These are phyloP conservation scores for Xerocomus brunneocitrinus DNA, from an alignment of 768 basidiomycete genomes.

Conservation along the genomic window DNA sequence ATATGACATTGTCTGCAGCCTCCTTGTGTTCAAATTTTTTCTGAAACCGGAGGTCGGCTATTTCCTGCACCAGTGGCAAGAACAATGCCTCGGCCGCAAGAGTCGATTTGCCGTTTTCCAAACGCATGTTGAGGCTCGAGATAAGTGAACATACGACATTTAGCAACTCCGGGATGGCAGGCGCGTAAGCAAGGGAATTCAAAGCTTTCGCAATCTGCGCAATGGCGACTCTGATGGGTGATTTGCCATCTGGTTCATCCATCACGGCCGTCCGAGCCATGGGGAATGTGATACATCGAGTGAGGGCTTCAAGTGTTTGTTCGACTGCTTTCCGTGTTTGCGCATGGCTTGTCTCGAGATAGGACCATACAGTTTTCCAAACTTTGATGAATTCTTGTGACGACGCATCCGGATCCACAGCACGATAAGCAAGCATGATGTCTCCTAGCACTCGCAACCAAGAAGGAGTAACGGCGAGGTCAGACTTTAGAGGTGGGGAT, in stretches of 20 bases:
- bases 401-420: slow-evolving; percentile 46
- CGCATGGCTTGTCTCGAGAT: slow-evolving; percentile 66
- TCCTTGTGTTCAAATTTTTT: slow-evolving; percentile 91
- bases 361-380: slow-evolving; percentile 74
- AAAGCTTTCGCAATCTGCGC: slow-evolving; percentile 62
- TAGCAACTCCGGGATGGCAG: slow-evolving; percentile 78
- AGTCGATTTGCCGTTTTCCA: slow-evolving; percentile 35
- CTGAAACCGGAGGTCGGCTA: slow-evolving; percentile 70
- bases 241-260: slow-evolving; percentile 43
- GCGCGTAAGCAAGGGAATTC: slow-evolving; percentile 67
- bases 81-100: slow-evolving; percentile 70
- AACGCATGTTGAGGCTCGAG: slow-evolving; percentile 51
- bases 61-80: slow-evolving; percentile 59
- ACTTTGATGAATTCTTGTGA: slow-evolving; percentile 53
- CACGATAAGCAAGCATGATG: slow-evolving; percentile 61
- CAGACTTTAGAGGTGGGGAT: slow-evolving; percentile 66
- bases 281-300: slow-evolving; percentile 65
- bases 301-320: slow-evolving; percentile 56
- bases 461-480: slow-evolving; percentile 60
- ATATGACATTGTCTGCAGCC: slow-evolving; percentile 72
- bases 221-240: slow-evolving; percentile 61
- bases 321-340: slow-evolving; percentile 60
- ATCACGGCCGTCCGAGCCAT: slow-evolving; percentile 52
- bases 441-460: slow-evolving; percentile 79
- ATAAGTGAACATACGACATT: slow-evolving; percentile 67